A percentile compares a stretch with the other conserved stretches of the same genome.
These are phyloP conservation scores for Taxillus chinensis DNA, from an alignment of 164 flowering plant genomes.

Conservation along the genomic window DNA sequence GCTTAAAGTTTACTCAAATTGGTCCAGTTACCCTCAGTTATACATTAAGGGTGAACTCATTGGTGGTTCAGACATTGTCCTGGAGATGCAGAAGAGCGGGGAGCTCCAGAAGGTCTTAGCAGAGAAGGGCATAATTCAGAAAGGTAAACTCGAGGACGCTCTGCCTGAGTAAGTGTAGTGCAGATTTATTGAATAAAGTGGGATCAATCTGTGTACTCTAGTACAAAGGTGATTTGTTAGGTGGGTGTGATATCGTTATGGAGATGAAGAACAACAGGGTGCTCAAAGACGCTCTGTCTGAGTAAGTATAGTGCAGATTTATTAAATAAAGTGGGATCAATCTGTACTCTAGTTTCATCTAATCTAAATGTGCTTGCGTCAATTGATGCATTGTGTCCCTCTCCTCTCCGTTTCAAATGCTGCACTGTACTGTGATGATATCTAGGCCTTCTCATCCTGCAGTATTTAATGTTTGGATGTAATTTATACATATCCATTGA, in stretches of 20 bases:
- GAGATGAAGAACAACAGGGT: conserved; percentile 61
- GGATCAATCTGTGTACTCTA: no score
- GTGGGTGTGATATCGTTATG: conserved; percentile 87
- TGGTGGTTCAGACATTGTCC: conserved; percentile 86
- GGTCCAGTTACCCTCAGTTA: conserved; percentile 96
- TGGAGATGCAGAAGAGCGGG: conserved; percentile 96
- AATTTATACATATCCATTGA: no score
- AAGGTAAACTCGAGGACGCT: conserved; percentile 54
- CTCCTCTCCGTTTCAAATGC: no score
- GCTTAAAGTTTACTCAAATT: conserved; percentile 80
- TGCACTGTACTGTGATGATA: no score
- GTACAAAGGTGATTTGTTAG: conserved; percentile 79
- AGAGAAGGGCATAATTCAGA: conserved; percentile 46
- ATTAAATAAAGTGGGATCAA: no score
- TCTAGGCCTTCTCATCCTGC: no score
- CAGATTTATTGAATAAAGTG: neutral
- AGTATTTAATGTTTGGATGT: no score
- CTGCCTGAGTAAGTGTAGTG: conserved; percentile 42
- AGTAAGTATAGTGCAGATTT: conserved; percentile 17
- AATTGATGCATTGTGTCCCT: no score
- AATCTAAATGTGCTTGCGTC: no score
- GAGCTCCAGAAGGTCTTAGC: conserved; percentile 52
- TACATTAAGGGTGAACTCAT: conserved; percentile 79
- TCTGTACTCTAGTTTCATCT: no score
- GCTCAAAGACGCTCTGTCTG: conserved; percentile 70